Evolutionary conservation across 768 basidiomycete genomes (phyloP), one percentile per base, ranked within the genome.

Genomic region (Russula sp.): DNA sequence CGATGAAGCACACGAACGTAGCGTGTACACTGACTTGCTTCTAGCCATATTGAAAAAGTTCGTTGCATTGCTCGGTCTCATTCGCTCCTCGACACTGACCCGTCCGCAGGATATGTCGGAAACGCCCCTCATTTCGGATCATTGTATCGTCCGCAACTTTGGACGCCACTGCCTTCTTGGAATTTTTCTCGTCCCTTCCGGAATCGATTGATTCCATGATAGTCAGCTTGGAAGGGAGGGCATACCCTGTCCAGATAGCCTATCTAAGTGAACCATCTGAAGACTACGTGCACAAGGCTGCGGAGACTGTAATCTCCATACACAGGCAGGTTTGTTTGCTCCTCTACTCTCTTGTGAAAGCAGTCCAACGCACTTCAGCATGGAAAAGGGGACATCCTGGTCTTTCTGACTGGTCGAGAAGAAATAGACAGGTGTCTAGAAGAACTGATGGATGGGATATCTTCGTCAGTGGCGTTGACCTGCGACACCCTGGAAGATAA

Each of bases 121-220:
- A 97, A 72, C 83, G 97, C 27, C 91, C 94, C 11, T 86, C 89
- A 1, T 83, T 99, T 51, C 83, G 97, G 31, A 77, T 99, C 39
- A 88, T 99, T 44, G 87, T 98, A 37, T 98, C 97, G 11, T 97
- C 94, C 4, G 97, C 97, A 3, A 99, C 97, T 0, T 85, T 99
- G 31, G 97, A 99, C 71, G 96, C 96, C 22, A 82, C 84, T 37
- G 84, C 87, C 8, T 95, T 99, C 71, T 75, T 88, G 44, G 87
- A 95, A 57, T 98, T 94, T 74, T 99, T 99, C 74, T 85, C 86
- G 37, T 77, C 83, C 1, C 81, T 81, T 20, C 79, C 78, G 18
- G 77, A 80, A n/a, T 68, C 79, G 2, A 81, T 85, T 62, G 92
- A 91, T 61, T 89, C 90, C 0, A 85, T 82, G 2, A 89, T 98